A percentile compares a stretch with the other conserved stretches of the same genome.
phyloP scores from a whole-genome alignment of 257 asterid genomes.

The Plantago major region DNA sequence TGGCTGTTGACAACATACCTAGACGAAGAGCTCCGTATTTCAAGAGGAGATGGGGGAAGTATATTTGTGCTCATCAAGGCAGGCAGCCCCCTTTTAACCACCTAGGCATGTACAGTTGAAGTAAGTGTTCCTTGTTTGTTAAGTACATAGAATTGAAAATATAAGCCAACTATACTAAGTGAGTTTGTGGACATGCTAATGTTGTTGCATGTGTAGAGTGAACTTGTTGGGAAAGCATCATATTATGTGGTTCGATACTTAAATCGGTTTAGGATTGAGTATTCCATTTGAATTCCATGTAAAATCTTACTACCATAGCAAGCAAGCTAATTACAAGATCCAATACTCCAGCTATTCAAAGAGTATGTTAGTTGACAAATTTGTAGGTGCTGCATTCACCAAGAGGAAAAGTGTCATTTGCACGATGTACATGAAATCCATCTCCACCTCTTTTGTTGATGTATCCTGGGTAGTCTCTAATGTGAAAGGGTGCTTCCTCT shows the following conservation, averaged over 20 bases:
- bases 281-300: too few species aligned
- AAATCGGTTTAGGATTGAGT: too few species aligned
- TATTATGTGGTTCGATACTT: too few species aligned
- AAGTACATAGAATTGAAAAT: neutral
- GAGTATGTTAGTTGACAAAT: slow-evolving; percentile 13
- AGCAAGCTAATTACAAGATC: too few species aligned
- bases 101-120: slow-evolving; percentile 13
- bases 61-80: slow-evolving; percentile 78
- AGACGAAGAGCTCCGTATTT: slow-evolving; percentile 74
- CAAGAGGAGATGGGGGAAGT: slow-evolving; percentile 88
- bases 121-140: neutral
- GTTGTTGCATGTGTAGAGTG: neutral
- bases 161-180: neutral
- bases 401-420: slow-evolving; percentile 24
- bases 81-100: slow-evolving; percentile 54
- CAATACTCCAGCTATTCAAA: neutral
- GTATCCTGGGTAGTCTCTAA: slow-evolving; percentile 29
- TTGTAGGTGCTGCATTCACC: slow-evolving; percentile 27
- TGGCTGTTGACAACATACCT: slow-evolving; percentile 96
- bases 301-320: too few species aligned
- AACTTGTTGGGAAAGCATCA: neutral
- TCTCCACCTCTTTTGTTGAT: slow-evolving; percentile 27
- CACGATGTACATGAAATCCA: neutral
- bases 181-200: too few species aligned
- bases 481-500: neutral